These are phyloP conservation scores for Lichtheimia ornata DNA, from an alignment of 371 early-diverging fungal species.

Conservation along the genomic window DNA sequence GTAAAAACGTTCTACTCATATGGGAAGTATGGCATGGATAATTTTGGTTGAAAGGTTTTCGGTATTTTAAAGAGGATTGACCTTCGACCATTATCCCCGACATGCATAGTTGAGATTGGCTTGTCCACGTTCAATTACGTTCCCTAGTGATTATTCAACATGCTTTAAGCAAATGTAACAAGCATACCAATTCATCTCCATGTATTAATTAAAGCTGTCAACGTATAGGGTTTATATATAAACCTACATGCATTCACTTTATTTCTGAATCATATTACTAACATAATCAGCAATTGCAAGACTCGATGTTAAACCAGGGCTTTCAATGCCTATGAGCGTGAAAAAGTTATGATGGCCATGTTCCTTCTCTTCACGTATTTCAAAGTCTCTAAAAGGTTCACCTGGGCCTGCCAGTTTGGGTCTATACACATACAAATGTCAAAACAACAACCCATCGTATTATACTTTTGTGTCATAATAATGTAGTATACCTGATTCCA, in stretches of 20 bases:
- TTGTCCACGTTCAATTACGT: no score
- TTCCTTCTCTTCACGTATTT: conserved; percentile 61
- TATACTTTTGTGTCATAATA: background rate
- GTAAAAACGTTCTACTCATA: no score
- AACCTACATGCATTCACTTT: background rate
- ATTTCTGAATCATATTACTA: conserved; percentile 30
- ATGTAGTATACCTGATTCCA: conserved; percentile 69
- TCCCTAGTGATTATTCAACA: no score
- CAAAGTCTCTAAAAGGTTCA: conserved; percentile 78
- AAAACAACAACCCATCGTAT: background rate
- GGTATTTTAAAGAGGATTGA: no score
- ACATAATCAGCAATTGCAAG: conserved; percentile 84
- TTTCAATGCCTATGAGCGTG: conserved; percentile 85
- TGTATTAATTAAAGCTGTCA: no score
- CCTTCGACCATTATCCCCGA: no score
- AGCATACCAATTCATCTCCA: no score
- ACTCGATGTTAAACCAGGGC: conserved; percentile 86
- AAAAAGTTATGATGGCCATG: conserved; percentile 61
- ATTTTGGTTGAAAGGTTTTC: no score
- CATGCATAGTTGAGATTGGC: no score
- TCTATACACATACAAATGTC: conserved; percentile 34
- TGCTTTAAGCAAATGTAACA: no score
- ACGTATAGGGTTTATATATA: no score
- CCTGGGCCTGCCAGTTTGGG: conserved; percentile 81
- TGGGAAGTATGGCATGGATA: no score